phyloP scores from a whole-genome alignment of 441 rosid genomes.

The Populus hybrid region DNA sequence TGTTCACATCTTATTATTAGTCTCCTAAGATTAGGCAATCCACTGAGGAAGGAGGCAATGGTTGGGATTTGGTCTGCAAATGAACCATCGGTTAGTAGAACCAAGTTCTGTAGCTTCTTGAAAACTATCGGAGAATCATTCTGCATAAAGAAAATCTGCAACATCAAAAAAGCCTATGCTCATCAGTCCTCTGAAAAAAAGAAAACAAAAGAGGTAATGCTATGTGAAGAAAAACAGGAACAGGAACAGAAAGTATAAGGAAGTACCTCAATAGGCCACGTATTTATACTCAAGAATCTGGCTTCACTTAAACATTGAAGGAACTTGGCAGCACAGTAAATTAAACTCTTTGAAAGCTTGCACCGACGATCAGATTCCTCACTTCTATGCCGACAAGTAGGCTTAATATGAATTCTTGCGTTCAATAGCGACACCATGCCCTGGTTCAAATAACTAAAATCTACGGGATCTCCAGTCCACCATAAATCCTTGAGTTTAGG shows the following conservation, averaged over 20 bases:
- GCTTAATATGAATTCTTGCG: slow-evolving; percentile 13
- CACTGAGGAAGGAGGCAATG: slow-evolving; percentile 18
- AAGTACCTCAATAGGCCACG: slow-evolving; percentile 24
- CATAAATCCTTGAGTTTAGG: slow-evolving; percentile 3
- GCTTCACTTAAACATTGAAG: slow-evolving; percentile 14
- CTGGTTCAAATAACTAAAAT: slow-evolving; percentile 12
- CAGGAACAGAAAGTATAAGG: neutral
- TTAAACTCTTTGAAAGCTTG: slow-evolving; percentile 16
- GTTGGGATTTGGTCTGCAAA: slow-evolving; percentile 1
- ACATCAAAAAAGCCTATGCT: neutral
- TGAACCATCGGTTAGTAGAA: slow-evolving; percentile 2
- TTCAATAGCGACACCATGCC: slow-evolving; percentile 6
- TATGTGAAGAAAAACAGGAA: neutral
- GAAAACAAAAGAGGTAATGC: neutral
- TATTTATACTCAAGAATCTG: slow-evolving; percentile 12
- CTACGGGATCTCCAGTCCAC: slow-evolving; percentile 27
- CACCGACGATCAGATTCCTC: slow-evolving; percentile 7
- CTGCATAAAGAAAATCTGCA: slow-evolving; percentile 20
- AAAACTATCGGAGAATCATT: slow-evolving; percentile 10
- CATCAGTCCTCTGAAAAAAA: neutral
- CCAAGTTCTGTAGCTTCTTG: slow-evolving; percentile 4
- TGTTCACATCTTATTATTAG: slow-evolving; percentile 4
- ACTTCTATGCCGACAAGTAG: slow-evolving; percentile 20
- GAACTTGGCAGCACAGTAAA: slow-evolving; percentile 14
- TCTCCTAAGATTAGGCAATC: slow-evolving; percentile 16